phyloP scores from a whole-genome alignment of 2,329 filamentous ascomycete genomes.

The Thielaviopsis cerberus region DNA sequence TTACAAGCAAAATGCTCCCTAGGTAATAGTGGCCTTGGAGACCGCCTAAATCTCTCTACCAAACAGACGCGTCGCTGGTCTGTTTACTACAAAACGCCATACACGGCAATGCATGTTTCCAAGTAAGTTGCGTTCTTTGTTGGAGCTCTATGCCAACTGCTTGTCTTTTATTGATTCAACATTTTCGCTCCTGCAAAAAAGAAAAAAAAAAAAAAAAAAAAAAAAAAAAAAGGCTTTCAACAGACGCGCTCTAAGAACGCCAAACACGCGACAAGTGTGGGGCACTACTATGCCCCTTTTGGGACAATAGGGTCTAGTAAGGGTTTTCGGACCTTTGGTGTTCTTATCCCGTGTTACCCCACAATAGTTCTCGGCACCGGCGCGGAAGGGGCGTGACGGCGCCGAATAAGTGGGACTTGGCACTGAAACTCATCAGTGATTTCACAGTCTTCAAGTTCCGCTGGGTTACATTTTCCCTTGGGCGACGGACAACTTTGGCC shows the following conservation, averaged over 20 bases:
- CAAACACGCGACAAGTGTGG: background rate
- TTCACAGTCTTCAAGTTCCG: background rate
- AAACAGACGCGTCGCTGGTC: too few species aligned
- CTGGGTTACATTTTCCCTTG: too few species aligned
- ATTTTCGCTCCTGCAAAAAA: background rate
- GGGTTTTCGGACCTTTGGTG: background rate
- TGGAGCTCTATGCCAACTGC: background rate
- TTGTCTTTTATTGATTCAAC: background rate
- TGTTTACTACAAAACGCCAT: too few species aligned
- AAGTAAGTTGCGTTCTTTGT: background rate
- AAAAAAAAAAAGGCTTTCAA: background rate
- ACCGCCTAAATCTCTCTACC: too few species aligned
- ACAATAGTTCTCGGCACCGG: background rate
- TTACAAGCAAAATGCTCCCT: too few species aligned
- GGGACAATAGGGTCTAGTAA: background rate
- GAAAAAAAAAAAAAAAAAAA: background rate
- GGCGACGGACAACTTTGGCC: too few species aligned
- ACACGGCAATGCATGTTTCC: too few species aligned
- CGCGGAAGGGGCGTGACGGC: background rate
- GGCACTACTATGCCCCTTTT: constrained; percentile 6
- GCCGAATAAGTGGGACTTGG: background rate
- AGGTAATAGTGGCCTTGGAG: too few species aligned
- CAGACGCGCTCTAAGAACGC: background rate
- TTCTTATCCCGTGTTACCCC: background rate
- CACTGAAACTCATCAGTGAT: too few species aligned